Percentiles rank a stretch among this genome's conserved stretches.
These are phyloP conservation scores for Alloascoidea africana DNA, from an alignment of 805 yeast species.

Conservation along the genomic window DNA sequence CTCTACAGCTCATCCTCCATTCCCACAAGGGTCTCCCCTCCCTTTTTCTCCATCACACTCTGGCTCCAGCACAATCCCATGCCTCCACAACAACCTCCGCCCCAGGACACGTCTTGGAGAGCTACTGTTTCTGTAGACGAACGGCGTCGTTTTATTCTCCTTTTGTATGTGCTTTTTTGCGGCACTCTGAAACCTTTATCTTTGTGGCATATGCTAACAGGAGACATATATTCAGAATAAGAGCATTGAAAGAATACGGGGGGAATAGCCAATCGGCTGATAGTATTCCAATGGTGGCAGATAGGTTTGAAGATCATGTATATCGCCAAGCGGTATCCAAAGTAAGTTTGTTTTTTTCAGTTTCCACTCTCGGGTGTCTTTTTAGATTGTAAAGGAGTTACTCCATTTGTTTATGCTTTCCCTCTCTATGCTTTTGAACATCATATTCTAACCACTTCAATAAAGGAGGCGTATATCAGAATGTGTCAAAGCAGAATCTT, in stretches of 20 bases:
- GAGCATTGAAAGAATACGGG: not conserved
- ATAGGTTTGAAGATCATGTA: not conserved
- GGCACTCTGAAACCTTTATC: not conserved
- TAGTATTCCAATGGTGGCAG: not conserved
- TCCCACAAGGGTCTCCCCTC: too few species aligned
- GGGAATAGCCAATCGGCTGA: not conserved
- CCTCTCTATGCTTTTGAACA: slow-evolving; percentile 1
- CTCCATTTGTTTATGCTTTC: too few species aligned
- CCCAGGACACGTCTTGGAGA: too few species aligned
- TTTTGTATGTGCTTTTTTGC: slow-evolving; percentile 1
- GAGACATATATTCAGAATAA: not conserved
- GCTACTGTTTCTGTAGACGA: not conserved
- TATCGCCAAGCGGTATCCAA: not conserved
- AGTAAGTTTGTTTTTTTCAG: not conserved
- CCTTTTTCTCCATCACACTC: too few species aligned
- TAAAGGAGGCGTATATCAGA: not conserved
- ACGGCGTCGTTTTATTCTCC: not conserved
- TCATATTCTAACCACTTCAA: not conserved
- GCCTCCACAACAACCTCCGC: too few species aligned
- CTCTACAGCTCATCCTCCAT: too few species aligned
- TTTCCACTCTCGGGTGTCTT: too few species aligned
- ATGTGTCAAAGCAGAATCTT: not conserved
- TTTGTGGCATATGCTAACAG: not conserved
- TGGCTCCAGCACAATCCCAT: too few species aligned
- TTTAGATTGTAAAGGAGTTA: not conserved